A percentile compares a stretch with the other conserved stretches of the same genome.
Conservation (phyloP, 441 rosid genomes). For the Populus hybrid region DNA sequence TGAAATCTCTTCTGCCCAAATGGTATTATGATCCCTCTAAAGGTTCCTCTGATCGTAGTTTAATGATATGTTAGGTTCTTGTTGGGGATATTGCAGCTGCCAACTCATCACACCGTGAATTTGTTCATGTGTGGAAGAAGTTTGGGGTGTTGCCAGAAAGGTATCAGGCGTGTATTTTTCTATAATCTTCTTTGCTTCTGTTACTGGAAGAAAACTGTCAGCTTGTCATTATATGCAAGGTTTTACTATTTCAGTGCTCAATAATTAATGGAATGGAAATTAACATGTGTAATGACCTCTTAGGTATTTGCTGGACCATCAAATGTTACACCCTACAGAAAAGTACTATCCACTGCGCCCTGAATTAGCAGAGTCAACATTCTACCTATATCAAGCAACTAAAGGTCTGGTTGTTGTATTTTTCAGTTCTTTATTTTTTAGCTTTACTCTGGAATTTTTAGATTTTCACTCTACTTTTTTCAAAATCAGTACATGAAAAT, state of each 20-base stretch:
- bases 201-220: not conserved
- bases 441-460: not conserved
- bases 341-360: constrained; percentile 95
- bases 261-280: constrained; percentile 13
- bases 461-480: not conserved
- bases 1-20: constrained; percentile 42
- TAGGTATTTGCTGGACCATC: constrained; percentile 87
- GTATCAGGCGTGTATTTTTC: constrained; percentile 23
- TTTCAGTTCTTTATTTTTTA: not conserved
- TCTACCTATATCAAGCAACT: constrained; percentile 94
- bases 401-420: constrained; percentile 53
- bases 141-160: constrained; percentile 94
- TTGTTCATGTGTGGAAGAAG: constrained; percentile 73
- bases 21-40: not conserved
- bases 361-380: constrained; percentile 94
- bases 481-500: not conserved
- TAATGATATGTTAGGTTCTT: constrained; percentile 65
- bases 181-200: not conserved
- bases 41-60: constrained; percentile 22
- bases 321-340: constrained; percentile 85
- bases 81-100: constrained; percentile 92
- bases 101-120: constrained; percentile 85
- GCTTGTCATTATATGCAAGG: constrained; percentile 13
- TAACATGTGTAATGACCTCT: constrained; percentile 18
- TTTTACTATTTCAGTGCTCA: constrained; percentile 12